A percentile compares a stretch with the other conserved stretches of the same genome.
These are phyloP conservation scores for Inonotus hispidus DNA, from an alignment of 1,284 basidiomycete species.

Conservation along the genomic window DNA sequence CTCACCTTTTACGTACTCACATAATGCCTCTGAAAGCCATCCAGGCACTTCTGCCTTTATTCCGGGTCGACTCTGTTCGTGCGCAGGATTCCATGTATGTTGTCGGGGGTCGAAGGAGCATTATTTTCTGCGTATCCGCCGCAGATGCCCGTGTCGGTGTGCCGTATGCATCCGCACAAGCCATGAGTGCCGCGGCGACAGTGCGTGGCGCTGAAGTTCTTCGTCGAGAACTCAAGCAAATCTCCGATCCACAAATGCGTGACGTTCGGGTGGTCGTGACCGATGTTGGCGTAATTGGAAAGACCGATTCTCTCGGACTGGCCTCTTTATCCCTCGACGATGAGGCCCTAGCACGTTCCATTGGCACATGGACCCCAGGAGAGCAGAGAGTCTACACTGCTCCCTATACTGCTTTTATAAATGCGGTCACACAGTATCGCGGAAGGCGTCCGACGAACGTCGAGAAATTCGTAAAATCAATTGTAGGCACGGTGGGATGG, in stretches of 20 bases:
- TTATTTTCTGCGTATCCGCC: conserved; percentile 67
- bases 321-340: conserved; percentile 22
- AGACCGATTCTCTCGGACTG: conserved; percentile 29
- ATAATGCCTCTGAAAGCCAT: conserved; percentile 68
- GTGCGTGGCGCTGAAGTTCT: conserved; percentile 65
- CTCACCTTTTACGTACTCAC: conserved; percentile 66
- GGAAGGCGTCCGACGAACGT: conserved; percentile 49
- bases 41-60: conserved; percentile 68
- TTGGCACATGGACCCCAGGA: conserved; percentile 64
- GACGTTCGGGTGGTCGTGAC: conserved; percentile 57
- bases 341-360: conserved; percentile 39
- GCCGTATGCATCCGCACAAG: conserved; percentile 59
- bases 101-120: conserved; percentile 48
- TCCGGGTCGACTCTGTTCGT: conserved; percentile 55
- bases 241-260: conserved; percentile 48
- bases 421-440: conserved; percentile 39
- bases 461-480: conserved; percentile 49
- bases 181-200: conserved; percentile 69
- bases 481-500: conserved; percentile 50
- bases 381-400: conserved; percentile 65
- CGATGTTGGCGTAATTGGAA: conserved; percentile 58
- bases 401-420: conserved; percentile 46
- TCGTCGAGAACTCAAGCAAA: conserved; percentile 56
- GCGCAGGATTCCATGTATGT: conserved; percentile 36
- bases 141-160: conserved; percentile 65